Percentiles rank a stretch among this genome's conserved stretches.
These are phyloP conservation scores for Adansonia rubrostipa DNA, from an alignment of 441 rosid genomes.

Conservation along the genomic window DNA sequence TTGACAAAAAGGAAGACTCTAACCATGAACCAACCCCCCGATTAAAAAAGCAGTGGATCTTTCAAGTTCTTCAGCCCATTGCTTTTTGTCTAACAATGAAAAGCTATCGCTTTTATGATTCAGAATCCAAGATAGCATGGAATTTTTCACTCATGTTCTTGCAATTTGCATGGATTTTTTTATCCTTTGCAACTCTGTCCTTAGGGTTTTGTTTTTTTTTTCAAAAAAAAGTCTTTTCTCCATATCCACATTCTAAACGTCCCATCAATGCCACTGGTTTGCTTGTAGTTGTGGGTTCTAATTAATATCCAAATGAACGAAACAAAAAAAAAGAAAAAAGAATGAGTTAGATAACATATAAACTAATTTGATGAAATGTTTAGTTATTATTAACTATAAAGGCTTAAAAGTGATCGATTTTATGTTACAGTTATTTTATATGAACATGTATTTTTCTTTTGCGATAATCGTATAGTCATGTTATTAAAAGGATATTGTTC, in stretches of 20 bases:
- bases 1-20: conserved; percentile 35
- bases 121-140: not conserved
- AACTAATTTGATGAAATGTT: too few relatives aligned
- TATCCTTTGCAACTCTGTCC: not conserved
- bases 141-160: not conserved
- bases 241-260: not conserved
- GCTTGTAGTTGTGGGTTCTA: not conserved
- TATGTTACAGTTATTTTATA: too few relatives aligned
- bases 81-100: not conserved
- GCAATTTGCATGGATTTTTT: conserved; percentile 2
- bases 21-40: conserved; percentile 18
- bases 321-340: not conserved
- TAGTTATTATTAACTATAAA: too few relatives aligned
- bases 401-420: too few relatives aligned
- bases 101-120: conserved; percentile 2
- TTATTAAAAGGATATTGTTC: too few relatives aligned
- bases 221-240: not conserved
- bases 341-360: not conserved
- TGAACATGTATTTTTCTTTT: too few relatives aligned
- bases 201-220: conserved; percentile 2
- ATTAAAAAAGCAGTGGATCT: not conserved
- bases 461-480: too few relatives aligned
- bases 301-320: not conserved
- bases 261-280: conserved; percentile 12
- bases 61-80: not conserved